Conservation (phyloP, 129 eudicot genomes). For the Centella asiatica region DNA sequence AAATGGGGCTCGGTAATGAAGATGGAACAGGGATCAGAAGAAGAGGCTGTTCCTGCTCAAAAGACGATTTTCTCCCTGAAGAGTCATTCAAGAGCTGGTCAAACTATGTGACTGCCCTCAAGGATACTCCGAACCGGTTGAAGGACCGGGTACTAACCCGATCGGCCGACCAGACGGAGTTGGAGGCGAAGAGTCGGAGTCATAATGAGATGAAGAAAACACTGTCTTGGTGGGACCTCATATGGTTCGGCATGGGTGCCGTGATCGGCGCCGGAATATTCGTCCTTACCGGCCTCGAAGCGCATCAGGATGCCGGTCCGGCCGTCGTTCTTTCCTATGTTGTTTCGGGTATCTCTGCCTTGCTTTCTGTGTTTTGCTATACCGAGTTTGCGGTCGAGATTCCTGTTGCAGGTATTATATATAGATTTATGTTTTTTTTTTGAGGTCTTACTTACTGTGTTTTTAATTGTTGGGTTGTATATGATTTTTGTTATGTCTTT, state of each 20-base stretch:
- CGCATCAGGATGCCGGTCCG: conserved; percentile 43
- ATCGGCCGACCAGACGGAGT: conserved; percentile 51
- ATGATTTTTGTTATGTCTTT: neutral
- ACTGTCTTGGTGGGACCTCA: conserved; percentile 79
- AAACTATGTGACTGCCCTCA: conserved; percentile 50
- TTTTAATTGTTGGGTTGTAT: neutral
- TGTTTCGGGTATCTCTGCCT: conserved; percentile 68
- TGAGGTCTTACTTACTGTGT: neutral
- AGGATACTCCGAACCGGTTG: conserved; percentile 48
- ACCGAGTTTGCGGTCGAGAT: conserved; percentile 88
- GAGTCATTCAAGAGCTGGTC: conserved; percentile 77
- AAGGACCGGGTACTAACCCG: conserved; percentile 55
- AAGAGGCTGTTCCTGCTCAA: conserved; percentile 55
- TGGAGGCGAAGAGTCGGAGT: conserved; percentile 54
- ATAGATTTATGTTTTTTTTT: neutral
- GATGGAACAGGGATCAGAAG: conserved; percentile 29
- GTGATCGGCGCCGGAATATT: conserved; percentile 90
- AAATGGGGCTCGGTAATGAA: conserved; percentile 20
- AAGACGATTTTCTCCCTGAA: conserved; percentile 79
- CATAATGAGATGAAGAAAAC: conserved; percentile 66
- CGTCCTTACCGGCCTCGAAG: conserved; percentile 85
- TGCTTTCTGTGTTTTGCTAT: conserved; percentile 80
- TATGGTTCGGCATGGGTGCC: conserved; percentile 94
- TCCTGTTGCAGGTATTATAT: conserved; percentile 70
- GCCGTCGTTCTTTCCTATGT: conserved; percentile 69